These are phyloP conservation scores for Salix dunnii DNA, from an alignment of 345 rosid species.

Conservation along the genomic window DNA sequence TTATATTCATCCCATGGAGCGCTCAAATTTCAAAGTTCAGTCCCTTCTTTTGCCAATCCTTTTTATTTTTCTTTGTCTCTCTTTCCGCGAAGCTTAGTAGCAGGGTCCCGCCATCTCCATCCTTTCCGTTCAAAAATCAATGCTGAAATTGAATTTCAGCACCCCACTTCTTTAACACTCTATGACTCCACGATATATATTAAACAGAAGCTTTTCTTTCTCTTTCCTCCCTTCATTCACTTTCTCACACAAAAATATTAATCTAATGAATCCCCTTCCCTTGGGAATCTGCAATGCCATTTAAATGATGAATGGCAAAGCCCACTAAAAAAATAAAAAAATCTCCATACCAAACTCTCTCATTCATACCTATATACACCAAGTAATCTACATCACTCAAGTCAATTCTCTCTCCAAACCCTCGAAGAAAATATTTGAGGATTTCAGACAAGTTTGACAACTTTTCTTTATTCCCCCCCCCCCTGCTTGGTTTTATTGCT, in stretches of 20 bases:
- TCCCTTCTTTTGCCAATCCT: slow-evolving; percentile 4
- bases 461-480: neutral
- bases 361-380: slow-evolving; percentile 23
- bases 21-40: slow-evolving; percentile 13
- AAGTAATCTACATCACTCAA: slow-evolving; percentile 33
- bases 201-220: slow-evolving; percentile 14
- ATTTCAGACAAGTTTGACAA: slow-evolving; percentile 37
- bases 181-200: slow-evolving; percentile 21
- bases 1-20: neutral
- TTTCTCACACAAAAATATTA: slow-evolving; percentile 29
- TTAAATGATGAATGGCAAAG: slow-evolving; percentile 37
- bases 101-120: slow-evolving; percentile 37
- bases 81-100: neutral
- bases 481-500: slow-evolving; percentile 2
- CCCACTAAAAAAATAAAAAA: slow-evolving; percentile 44
- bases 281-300: slow-evolving; percentile 90
- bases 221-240: slow-evolving; percentile 16
- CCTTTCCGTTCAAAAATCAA: slow-evolving; percentile 35
- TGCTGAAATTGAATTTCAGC: slow-evolving; percentile 43
- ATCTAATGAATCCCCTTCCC: slow-evolving; percentile 40
- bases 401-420: slow-evolving; percentile 40
- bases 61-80: slow-evolving; percentile 1
- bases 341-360: slow-evolving; percentile 40
- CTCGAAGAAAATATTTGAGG: slow-evolving; percentile 43
- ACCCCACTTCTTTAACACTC: slow-evolving; percentile 28